Conservation (phyloP, 2,329 filamentous ascomycete genomes). For the Raffaelea arxii region DNA sequence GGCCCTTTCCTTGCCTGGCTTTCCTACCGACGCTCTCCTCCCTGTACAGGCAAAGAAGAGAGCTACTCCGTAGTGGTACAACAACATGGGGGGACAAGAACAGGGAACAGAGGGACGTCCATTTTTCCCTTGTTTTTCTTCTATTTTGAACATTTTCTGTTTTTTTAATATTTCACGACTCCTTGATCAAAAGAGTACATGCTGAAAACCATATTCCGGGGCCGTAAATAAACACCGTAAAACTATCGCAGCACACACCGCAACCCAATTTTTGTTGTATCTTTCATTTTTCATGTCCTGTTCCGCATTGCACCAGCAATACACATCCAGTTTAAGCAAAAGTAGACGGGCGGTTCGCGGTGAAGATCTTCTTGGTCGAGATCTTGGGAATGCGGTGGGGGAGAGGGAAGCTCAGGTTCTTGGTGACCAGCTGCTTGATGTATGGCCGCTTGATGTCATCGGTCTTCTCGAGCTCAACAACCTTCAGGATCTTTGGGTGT, state of each 20-base stretch:
- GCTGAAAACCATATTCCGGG: conserved; percentile 34
- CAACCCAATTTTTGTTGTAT: not conserved
- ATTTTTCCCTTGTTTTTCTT: too few relatives aligned
- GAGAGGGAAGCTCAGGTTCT: conserved; percentile 96
- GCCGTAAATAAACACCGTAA: conserved; percentile 50
- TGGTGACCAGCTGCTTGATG: conserved; percentile 96
- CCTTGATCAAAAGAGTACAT: conserved; percentile 4
- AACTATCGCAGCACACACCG: conserved; percentile 37
- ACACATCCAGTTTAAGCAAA: conserved; percentile 70
- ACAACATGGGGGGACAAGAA: too few relatives aligned
- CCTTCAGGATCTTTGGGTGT: conserved; percentile 75
- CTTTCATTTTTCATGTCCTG: not conserved
- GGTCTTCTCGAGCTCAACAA: conserved; percentile 91
- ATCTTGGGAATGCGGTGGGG: conserved; percentile 88
- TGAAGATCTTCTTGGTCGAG: conserved; percentile 82
- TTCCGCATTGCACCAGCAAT: not conserved
- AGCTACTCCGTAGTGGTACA: too few relatives aligned
- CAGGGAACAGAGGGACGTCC: too few relatives aligned
- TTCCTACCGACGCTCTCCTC: too few relatives aligned
- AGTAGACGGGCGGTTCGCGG: conserved; percentile 86
- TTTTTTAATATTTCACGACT: conserved; percentile 7
- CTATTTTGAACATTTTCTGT: too few relatives aligned
- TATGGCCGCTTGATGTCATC: conserved; percentile 96
- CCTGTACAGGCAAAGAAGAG: too few relatives aligned
- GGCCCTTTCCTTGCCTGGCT: too few relatives aligned